phyloP scores from a whole-genome alignment of 2,329 filamentous ascomycete genomes.

The Cadophora malorum region DNA sequence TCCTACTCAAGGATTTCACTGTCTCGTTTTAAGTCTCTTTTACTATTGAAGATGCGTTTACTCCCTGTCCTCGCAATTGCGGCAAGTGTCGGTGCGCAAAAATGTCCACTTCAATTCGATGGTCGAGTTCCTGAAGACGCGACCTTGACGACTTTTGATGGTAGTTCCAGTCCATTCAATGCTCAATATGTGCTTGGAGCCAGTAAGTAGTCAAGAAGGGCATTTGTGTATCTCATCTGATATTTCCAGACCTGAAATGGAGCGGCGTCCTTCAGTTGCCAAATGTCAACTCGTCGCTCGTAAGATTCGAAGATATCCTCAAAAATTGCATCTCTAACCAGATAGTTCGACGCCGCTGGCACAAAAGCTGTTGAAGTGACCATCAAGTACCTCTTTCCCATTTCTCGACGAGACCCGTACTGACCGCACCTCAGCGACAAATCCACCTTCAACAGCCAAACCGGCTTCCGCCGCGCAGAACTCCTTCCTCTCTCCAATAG shows the following conservation, averaged over 20 bases:
- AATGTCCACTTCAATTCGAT: constrained; percentile 53
- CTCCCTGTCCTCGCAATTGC: constrained; percentile 12
- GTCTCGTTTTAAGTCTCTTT: neutral
- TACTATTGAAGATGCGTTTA: constrained; percentile 10
- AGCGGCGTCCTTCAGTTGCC: constrained; percentile 59
- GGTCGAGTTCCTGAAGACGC: constrained; percentile 52
- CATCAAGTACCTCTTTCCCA: constrained; percentile 26
- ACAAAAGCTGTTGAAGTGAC: constrained; percentile 34
- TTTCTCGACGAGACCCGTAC: neutral
- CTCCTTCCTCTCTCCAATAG: constrained; percentile 58
- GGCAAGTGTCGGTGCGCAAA: constrained; percentile 40
- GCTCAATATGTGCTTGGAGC: constrained; percentile 57
- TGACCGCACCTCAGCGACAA: constrained; percentile 48
- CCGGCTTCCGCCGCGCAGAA: constrained; percentile 66
- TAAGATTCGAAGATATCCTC: constrained; percentile 35
- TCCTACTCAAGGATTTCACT: neutral
- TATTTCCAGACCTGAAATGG: constrained; percentile 53
- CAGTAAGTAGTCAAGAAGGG: constrained; percentile 1
- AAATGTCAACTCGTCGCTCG: constrained; percentile 48
- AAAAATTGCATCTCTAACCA: neutral
- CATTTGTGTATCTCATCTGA: neutral
- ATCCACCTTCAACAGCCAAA: constrained; percentile 66
- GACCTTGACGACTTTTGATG: constrained; percentile 50
- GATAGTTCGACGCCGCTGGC: constrained; percentile 33
- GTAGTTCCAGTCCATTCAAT: constrained; percentile 54